Evolutionary conservation across 2,329 filamentous ascomycete species (phyloP).

Genomic region (Amauroascus verrucosus): DNA sequence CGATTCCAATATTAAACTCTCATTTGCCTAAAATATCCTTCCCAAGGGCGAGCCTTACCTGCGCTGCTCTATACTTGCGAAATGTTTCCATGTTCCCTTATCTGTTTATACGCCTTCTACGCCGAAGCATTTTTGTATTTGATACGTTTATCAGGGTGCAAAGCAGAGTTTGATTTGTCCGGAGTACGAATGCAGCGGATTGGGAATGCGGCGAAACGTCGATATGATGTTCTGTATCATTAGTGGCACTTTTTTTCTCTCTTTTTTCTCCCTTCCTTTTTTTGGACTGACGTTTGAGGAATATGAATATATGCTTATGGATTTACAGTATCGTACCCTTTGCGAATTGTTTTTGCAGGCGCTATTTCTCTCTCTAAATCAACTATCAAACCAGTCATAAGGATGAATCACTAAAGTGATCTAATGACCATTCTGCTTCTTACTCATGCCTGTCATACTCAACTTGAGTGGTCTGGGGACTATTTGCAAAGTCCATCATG

Average conservation of each 20-base stretch:
- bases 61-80: background rate
- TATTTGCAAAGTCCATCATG: no score
- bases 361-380: background rate
- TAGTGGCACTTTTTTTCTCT: background rate
- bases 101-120: constrained; percentile 1
- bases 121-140: background rate
- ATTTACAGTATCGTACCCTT: background rate
- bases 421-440: background rate
- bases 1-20: constrained; percentile 69
- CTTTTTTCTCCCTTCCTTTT: no score
- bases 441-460: background rate
- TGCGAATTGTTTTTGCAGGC: background rate
- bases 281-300: background rate
- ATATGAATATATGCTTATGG: background rate
- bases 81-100: background rate
- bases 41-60: background rate
- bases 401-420: background rate
- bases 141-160: background rate
- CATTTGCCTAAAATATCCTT: constrained; percentile 51
- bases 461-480: no score
- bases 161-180: background rate
- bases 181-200: background rate
- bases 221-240: background rate
- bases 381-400: background rate
- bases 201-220: background rate